Evolutionary conservation across 108 stramenopile species (phyloP), one percentile per base, ranked within the genome.

Genomic region (Fragilaria crotonensis): DNA sequence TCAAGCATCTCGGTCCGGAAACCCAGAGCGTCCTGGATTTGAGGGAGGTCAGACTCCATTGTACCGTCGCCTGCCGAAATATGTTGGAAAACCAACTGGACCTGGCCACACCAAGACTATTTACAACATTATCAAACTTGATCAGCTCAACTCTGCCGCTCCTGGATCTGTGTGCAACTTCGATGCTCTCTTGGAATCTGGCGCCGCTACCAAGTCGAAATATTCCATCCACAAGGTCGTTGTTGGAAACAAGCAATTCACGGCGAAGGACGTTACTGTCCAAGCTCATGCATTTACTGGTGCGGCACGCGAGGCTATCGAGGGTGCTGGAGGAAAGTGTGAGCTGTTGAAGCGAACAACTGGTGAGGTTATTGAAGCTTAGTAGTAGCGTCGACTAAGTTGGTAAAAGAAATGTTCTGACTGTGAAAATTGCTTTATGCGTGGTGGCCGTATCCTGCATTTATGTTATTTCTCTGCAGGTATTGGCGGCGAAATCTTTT

Each of bases 281-380:
- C 92, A 96, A 77, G 97, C 97, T 18, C 96, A 98, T 79, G 97
- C 94, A 18, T 97, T 98, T 70, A 98, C 97, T 44, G 64, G 76
- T 56, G 50, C 73, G 4, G 97, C 97, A 18, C 76, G 80, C 9
- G 89, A 68, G 22, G 91, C 93, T 30, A 97, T 97, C 66, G 97
- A 98, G 66, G 90, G 66, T 52, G 85, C 84, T 31, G 96, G 96
- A 49, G 97, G 97, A 29, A 94, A 91, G 75, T 95, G 94, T 60
- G 69, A 93, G 51, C 48, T 97, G 23, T 67, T 98, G 33, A 93
- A 84, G 49, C 73, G 72, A 26, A 94, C 94, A 36, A 97, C 95
- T 21, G 79, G 83, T 45, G 83, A 90, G 62, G 84, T 88, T 21
- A 76, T 93, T 63, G 85, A 64, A 52, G 81, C 68, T 31, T 82